Percentiles rank a stretch among this genome's conserved stretches.
These are phyloP conservation scores for Dictyostelium discoideum DNA, from an alignment of 78 protist genomes.

Conservation along the genomic window DNA sequence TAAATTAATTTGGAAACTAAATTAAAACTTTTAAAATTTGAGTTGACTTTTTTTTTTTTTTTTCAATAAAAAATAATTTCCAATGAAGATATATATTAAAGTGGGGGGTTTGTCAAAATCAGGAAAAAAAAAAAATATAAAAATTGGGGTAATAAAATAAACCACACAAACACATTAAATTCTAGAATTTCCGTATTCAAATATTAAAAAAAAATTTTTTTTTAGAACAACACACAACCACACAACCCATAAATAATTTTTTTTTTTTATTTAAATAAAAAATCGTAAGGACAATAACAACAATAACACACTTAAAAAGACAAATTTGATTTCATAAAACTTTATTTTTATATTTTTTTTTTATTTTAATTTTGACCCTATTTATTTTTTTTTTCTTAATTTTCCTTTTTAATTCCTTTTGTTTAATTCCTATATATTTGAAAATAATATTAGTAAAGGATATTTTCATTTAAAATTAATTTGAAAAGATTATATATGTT, in stretches of 20 bases:
- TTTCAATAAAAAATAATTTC: background rate
- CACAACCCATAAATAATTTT: background rate
- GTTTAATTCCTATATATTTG: background rate
- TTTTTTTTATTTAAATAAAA: no score
- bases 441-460: background rate
- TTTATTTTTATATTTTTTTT: no score
- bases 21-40: background rate
- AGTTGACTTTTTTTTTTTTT: background rate
- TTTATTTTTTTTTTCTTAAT: no score
- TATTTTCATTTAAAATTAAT: background rate
- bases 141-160: background rate
- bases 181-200: background rate
- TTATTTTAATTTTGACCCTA: no score
- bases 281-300: background rate
- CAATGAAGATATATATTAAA: background rate
- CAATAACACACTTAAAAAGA: background rate
- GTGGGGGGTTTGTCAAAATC: background rate
- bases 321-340: background rate
- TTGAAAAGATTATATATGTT: background rate
- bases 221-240: background rate
- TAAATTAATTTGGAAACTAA: no score
- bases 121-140: background rate
- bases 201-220: background rate
- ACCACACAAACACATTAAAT: background rate
- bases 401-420: no score